phyloP scores from a whole-genome alignment of 805 yeast species.

The Yamadazyma olivae region DNA sequence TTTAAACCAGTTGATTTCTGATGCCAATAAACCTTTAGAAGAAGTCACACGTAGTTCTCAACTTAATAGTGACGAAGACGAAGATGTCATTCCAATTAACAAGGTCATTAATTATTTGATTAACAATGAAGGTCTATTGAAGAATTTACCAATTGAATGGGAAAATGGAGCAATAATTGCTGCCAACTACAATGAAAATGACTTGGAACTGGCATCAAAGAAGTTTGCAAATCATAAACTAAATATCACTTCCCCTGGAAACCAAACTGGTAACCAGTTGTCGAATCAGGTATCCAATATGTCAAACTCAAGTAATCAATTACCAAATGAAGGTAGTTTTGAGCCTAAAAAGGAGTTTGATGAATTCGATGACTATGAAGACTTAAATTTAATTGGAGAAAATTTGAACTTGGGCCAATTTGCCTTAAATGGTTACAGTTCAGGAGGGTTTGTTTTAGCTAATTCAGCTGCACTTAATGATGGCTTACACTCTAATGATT shows the following conservation, averaged over 20 bases:
- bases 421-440: constrained; percentile 16
- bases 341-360: not conserved
- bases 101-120: constrained; percentile 44
- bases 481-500: constrained; percentile 11
- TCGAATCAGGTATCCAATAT: not conserved
- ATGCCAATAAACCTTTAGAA: not conserved
- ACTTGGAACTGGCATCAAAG: constrained; percentile 22
- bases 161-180: constrained; percentile 43
- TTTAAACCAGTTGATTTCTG: constrained; percentile 9
- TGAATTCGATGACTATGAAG: constrained; percentile 8
- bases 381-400: constrained; percentile 8
- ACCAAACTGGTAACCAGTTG: not conserved
- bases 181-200: constrained; percentile 28
- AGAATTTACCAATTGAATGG: constrained; percentile 43
- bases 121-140: constrained; percentile 35
- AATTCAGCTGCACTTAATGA: constrained; percentile 15
- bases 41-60: not conserved
- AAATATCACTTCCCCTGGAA: not conserved
- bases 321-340: not conserved
- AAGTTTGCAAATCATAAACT: constrained; percentile 32
- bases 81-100: constrained; percentile 40
- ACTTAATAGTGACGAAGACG: constrained; percentile 8
- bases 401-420: constrained; percentile 13
- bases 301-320: not conserved
- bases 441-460: constrained; percentile 16